Percentiles rank a stretch among this genome's conserved stretches.
Conservation (phyloP, 441 rosid genomes). For the Aquilaria agallochum region DNA sequence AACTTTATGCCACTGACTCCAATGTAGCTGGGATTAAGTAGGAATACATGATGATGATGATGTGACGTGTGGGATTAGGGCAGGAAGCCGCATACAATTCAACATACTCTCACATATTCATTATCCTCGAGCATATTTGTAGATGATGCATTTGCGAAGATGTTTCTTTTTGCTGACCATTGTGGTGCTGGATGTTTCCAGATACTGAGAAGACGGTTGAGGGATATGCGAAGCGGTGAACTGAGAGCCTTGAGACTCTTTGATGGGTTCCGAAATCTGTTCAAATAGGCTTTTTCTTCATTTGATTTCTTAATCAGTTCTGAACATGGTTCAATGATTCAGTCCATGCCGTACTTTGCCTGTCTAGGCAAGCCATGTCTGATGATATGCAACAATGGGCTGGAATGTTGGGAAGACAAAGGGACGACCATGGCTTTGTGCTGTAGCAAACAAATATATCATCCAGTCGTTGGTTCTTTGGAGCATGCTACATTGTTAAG, state of each 20-base stretch:
- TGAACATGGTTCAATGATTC: too few species aligned
- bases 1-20: too few species aligned
- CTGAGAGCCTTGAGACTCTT: constrained; percentile 73
- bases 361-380: background rate
- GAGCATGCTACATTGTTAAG: too few species aligned
- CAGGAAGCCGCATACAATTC: too few species aligned
- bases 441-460: too few species aligned
- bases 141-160: background rate
- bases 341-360: too few species aligned
- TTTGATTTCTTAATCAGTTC: background rate
- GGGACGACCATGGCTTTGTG: too few species aligned
- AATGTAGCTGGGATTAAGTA: too few species aligned
- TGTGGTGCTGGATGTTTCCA: constrained; percentile 23
- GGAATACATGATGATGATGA: too few species aligned
- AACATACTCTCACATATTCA: too few species aligned
- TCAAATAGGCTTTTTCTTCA: constrained; percentile 34
- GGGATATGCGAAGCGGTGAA: constrained; percentile 90
- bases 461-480: too few species aligned
- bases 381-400: background rate
- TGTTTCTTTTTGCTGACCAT: background rate
- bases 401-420: background rate
- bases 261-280: constrained; percentile 61
- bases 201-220: constrained; percentile 80
- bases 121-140: background rate
- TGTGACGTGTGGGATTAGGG: too few species aligned